These are phyloP conservation scores for Leishmania martiniquensis DNA, from an alignment of 208 protist genomes.

Conservation along the genomic window DNA sequence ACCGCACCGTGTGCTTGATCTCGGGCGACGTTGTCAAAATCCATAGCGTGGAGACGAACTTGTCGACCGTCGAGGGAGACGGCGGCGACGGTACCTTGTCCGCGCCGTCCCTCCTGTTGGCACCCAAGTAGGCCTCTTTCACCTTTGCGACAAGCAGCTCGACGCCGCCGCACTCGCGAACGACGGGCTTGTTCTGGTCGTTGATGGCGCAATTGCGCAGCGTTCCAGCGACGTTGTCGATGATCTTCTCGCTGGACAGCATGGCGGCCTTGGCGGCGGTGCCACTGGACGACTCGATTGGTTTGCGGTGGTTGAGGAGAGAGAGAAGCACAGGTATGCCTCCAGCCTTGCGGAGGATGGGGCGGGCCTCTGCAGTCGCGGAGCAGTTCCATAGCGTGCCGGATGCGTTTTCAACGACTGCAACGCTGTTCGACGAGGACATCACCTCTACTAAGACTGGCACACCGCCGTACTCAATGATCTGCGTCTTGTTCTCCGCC, in stretches of 20 bases:
- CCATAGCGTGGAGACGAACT: slow-evolving; percentile 91
- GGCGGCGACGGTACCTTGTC: slow-evolving; percentile 13
- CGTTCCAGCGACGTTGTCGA: slow-evolving; percentile 91
- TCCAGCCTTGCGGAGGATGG: slow-evolving; percentile 80
- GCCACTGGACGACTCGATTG: slow-evolving; percentile 11
- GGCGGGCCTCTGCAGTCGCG: slow-evolving; percentile 77
- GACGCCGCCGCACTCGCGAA: slow-evolving; percentile 85
- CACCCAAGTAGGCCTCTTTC: slow-evolving; percentile 40
- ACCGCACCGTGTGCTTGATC: slow-evolving; percentile 87
- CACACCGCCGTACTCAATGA: slow-evolving; percentile 91
- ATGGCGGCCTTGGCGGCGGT: slow-evolving; percentile 24
- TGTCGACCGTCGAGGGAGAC: slow-evolving; percentile 78
- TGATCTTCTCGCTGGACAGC: slow-evolving; percentile 71
- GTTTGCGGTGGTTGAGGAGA: slow-evolving; percentile 60
- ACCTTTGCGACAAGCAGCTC: slow-evolving; percentile 78
- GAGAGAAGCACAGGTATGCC: slow-evolving; percentile 83
- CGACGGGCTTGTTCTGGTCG: slow-evolving; percentile 91
- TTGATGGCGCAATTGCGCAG: slow-evolving; percentile 94
- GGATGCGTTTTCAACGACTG: slow-evolving; percentile 90
- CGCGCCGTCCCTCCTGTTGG: slow-evolving; percentile 5
- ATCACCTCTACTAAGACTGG: slow-evolving; percentile 78
- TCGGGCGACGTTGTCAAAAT: slow-evolving; percentile 90
- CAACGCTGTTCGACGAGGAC: slow-evolving; percentile 57
- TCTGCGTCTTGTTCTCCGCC: slow-evolving; percentile 89
- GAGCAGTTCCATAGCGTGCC: slow-evolving; percentile 95